Evolutionary conservation across 805 yeast genomes (phyloP).

Genomic region (Yarrowia sp.): DNA sequence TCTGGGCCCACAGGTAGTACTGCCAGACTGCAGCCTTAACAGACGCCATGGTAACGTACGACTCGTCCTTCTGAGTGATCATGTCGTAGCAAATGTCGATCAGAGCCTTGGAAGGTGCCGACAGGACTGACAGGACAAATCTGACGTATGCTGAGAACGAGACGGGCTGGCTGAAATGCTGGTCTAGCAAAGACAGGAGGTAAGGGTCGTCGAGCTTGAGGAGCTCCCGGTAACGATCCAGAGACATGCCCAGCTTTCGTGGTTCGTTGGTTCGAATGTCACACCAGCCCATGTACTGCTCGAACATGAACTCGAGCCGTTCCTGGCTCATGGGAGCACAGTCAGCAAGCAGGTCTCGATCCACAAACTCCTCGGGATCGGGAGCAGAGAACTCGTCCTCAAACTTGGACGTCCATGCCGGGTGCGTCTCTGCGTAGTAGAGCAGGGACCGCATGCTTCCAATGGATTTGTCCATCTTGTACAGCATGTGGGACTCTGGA

Average conservation of each 20-base stretch:
- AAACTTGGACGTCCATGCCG: conserved; percentile 1
- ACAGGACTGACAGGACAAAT: not conserved
- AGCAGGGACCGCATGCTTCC: conserved; percentile 8
- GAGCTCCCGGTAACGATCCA: conserved; percentile 1
- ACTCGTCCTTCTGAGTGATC: conserved; percentile 20
- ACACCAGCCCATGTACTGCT: conserved; percentile 23
- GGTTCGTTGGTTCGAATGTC: not conserved
- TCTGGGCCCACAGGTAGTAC: conserved; percentile 20
- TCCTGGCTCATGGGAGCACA: conserved; percentile 9
- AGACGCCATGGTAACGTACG: conserved; percentile 17
- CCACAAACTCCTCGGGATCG: conserved; percentile 9
- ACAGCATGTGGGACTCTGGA: conserved; percentile 32
- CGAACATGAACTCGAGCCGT: conserved; percentile 11
- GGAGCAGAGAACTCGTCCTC: conserved; percentile 6
- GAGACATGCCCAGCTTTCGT: not conserved
- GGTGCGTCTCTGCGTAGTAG: conserved; percentile 15
- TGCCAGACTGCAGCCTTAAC: conserved; percentile 20
- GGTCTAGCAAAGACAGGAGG: not conserved
- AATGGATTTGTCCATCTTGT: conserved; percentile 31
- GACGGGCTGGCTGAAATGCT: not conserved
- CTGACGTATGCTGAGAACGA: conserved; percentile 1
- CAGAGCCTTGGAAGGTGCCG: not conserved
- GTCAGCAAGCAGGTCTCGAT: not conserved
- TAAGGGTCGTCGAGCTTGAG: conserved; percentile 15
- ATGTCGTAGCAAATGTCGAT: conserved; percentile 18